Conservation (phyloP, 345 rosid genomes). For the Balakata baccata region DNA sequence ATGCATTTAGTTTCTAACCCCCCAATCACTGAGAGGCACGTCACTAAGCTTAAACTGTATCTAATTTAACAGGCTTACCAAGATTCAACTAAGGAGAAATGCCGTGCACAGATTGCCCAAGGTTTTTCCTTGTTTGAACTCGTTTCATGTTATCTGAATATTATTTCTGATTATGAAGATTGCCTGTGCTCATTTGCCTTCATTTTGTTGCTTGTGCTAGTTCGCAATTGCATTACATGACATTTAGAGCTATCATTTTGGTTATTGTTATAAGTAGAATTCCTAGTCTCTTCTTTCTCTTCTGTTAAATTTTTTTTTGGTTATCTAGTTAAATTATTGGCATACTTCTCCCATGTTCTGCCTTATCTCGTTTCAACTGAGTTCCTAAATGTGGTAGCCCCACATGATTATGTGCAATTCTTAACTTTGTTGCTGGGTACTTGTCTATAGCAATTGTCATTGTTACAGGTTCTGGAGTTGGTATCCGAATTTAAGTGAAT, state of each 20-base stretch:
- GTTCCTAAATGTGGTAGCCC: not conserved
- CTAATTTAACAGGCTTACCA: conserved; percentile 65
- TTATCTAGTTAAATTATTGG: not conserved
- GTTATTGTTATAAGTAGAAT: not conserved
- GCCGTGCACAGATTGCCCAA: conserved; percentile 93
- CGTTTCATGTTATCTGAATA: not conserved
- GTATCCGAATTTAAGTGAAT: not conserved
- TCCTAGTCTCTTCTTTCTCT: not conserved
- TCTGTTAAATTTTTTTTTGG: no score
- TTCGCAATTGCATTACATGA: not conserved
- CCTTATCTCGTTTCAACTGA: not conserved
- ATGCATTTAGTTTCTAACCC: not conserved
- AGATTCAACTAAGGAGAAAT: conserved; percentile 88
- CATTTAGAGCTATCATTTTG: not conserved
- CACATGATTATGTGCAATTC: not conserved
- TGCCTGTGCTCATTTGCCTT: not conserved
- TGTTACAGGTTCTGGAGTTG: not conserved
- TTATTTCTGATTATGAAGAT: not conserved
- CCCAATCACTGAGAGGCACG: not conserved
- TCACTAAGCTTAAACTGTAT: not conserved
- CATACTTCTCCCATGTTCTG: not conserved
- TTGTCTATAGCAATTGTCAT: not conserved
- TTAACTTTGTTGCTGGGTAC: not conserved
- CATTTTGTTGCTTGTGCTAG: conserved; percentile 2
- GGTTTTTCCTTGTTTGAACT: conserved; percentile 41